Percentiles rank a stretch among this genome's conserved stretches.
These are phyloP conservation scores for Pelargonium australe DNA, from an alignment of 441 rosid genomes.

Conservation along the genomic window DNA sequence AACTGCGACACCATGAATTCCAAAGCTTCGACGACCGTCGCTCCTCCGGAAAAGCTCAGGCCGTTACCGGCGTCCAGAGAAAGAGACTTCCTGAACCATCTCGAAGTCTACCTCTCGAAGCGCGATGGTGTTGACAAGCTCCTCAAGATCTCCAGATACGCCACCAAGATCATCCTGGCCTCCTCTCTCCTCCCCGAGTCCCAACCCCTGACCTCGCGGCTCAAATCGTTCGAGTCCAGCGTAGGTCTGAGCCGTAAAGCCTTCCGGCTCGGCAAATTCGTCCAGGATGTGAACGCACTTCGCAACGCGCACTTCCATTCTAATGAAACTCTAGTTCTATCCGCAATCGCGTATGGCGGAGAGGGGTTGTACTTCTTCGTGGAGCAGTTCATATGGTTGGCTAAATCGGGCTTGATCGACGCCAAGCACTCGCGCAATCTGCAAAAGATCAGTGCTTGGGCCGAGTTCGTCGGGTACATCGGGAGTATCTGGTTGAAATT, in stretches of 20 bases:
- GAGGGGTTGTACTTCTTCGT: constrained; percentile 83
- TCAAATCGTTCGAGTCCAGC: constrained; percentile 81
- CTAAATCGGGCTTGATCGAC: constrained; percentile 78
- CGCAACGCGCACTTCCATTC: constrained; percentile 45
- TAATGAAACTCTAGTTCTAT: constrained; percentile 34
- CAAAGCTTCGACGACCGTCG: constrained; percentile 21
- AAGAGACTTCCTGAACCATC: constrained; percentile 60
- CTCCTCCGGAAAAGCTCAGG: constrained; percentile 13
- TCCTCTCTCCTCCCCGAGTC: constrained; percentile 50
- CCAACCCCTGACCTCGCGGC: constrained; percentile 32
- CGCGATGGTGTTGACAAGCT: constrained; percentile 94
- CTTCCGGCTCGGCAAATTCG: constrained; percentile 84
- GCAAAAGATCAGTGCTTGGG: constrained; percentile 74
- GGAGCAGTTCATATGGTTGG: constrained; percentile 80
- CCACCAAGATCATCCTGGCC: constrained; percentile 66
- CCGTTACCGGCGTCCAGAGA: constrained; percentile 23
- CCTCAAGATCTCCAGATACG: constrained; percentile 81
- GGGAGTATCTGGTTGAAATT: constrained; percentile 65
- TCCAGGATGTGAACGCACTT: constrained; percentile 71
- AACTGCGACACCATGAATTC: constrained; percentile 27
- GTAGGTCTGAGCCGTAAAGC: constrained; percentile 95
- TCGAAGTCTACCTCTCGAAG: constrained; percentile 71
- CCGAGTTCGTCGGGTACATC: constrained; percentile 62
- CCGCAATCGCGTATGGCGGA: constrained; percentile 68
- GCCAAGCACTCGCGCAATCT: constrained; percentile 36